Percentiles rank a stretch among this genome's conserved stretches.
Conservation (phyloP, 768 basidiomycete species). For the Chalciporus sphaerocephalus region DNA sequence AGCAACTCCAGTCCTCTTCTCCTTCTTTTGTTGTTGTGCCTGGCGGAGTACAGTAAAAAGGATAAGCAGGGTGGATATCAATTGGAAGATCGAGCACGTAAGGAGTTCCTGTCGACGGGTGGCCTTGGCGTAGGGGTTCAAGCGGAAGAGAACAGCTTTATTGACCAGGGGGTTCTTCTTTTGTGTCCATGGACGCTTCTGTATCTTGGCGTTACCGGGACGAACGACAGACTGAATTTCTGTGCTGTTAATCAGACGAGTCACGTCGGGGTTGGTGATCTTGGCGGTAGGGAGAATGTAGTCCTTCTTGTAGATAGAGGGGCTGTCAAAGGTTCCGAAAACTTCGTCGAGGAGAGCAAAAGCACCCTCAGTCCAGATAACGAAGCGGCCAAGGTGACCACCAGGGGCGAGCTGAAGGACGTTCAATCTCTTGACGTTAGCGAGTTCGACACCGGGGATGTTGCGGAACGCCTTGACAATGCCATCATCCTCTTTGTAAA, state of each 20-base stretch:
- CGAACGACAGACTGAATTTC: conserved; percentile 98
- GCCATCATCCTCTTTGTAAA: conserved; percentile 96
- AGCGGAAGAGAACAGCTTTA: conserved; percentile 90
- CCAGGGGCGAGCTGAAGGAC: conserved; percentile 98
- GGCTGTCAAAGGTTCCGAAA: conserved; percentile 92
- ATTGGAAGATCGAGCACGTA: conserved; percentile 40
- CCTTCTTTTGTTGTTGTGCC: conserved; percentile 50
- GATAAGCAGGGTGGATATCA: conserved; percentile 1
- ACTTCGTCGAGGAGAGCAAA: conserved; percentile 91
- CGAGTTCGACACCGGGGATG: conserved; percentile 95
- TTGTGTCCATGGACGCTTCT: conserved; percentile 96
- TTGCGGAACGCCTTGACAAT: conserved; percentile 99
- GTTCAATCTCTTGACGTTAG: conserved; percentile 91
- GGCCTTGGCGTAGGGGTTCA: conserved; percentile 98
- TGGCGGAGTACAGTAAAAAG: conserved; percentile 58
- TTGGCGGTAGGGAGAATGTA: conserved; percentile 92
- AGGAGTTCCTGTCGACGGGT: conserved; percentile 84
- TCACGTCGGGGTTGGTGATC: conserved; percentile 95
- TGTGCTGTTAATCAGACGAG: conserved; percentile 95
- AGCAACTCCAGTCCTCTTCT: conserved; percentile 65
- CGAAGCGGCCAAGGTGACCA: conserved; percentile 97
- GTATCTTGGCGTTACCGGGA: conserved; percentile 75
- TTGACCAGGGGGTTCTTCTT: conserved; percentile 98
- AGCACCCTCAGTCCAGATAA: conserved; percentile 98
- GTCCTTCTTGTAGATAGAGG: conserved; percentile 82